Percentiles rank a stretch among this genome's conserved stretches.
phyloP scores from a whole-genome alignment of 2,329 filamentous ascomycete species.

The Biscogniauxia marginata region DNA sequence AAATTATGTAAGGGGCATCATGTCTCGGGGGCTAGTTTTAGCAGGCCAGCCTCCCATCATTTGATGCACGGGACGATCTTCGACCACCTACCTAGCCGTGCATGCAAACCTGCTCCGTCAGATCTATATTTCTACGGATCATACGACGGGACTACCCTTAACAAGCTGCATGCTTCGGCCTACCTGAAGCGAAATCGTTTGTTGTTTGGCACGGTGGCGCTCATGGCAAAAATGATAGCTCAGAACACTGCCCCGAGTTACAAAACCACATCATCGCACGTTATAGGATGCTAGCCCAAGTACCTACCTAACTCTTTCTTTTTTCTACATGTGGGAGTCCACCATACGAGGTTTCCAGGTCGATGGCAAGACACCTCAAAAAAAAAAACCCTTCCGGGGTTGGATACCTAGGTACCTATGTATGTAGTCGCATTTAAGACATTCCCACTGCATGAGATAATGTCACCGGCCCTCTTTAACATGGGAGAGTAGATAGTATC shows the following conservation, averaged over 20 bases:
- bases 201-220: not conserved
- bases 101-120: not conserved
- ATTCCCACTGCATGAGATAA: not conserved
- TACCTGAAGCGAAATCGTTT: not conserved
- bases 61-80: not conserved
- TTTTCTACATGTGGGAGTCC: no score
- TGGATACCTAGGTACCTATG: no score
- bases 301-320: no score
- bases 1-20: not conserved
- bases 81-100: not conserved
- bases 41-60: not conserved
- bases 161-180: not conserved
- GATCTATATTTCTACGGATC: not conserved
- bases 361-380: not conserved
- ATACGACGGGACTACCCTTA: not conserved
- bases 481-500: not conserved
- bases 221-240: not conserved
- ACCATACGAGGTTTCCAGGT: no score
- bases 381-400: no score
- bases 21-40: constrained; percentile 4
- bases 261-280: no score
- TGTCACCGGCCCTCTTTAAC: not conserved
- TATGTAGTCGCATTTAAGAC: constrained; percentile 2
- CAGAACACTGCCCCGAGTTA: no score
- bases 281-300: no score